A percentile compares a stretch with the other conserved stretches of the same genome.
Evolutionary conservation across 2,329 filamentous ascomycete species (phyloP).

Genomic region (Diaporthe velutina): DNA sequence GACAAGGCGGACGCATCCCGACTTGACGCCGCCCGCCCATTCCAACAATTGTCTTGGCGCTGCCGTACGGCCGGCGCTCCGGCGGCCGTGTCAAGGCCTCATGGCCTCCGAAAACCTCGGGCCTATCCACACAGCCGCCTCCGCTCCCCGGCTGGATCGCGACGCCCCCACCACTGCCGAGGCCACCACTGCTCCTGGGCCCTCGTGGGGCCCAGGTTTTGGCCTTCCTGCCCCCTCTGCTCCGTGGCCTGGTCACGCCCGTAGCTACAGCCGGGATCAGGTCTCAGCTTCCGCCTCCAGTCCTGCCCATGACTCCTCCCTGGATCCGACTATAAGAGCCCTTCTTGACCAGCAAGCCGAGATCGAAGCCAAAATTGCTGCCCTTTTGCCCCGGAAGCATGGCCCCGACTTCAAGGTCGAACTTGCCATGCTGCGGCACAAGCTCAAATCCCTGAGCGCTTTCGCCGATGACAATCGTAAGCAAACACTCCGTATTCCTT

Average conservation of each 20-base stretch:
- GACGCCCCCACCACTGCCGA: conserved; percentile 37
- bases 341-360: conserved; percentile 67
- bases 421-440: conserved; percentile 68
- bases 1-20: not conserved
- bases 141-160: conserved; percentile 32
- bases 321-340: conserved; percentile 59
- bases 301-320: conserved; percentile 52
- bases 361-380: conserved; percentile 64
- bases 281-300: conserved; percentile 43
- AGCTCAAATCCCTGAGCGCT: conserved; percentile 62
- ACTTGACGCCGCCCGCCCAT: not conserved
- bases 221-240: conserved; percentile 34
- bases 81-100: conserved; percentile 23
- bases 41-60: conserved; percentile 30
- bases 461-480: conserved; percentile 65
- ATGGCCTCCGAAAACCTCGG: conserved; percentile 39
- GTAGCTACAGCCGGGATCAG: conserved; percentile 24
- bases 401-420: conserved; percentile 62
- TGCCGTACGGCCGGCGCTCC: conserved; percentile 35
- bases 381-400: conserved; percentile 61
- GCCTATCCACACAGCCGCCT: conserved; percentile 22
- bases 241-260: conserved; percentile 21
- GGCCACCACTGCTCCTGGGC: conserved; percentile 33
- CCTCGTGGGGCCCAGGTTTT: conserved; percentile 29
- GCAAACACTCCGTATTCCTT: conserved; percentile 44